A percentile compares a stretch with the other conserved stretches of the same genome.
phyloP scores from a whole-genome alignment of 2,329 filamentous ascomycete species.

The Amylocarpus encephaloides region DNA sequence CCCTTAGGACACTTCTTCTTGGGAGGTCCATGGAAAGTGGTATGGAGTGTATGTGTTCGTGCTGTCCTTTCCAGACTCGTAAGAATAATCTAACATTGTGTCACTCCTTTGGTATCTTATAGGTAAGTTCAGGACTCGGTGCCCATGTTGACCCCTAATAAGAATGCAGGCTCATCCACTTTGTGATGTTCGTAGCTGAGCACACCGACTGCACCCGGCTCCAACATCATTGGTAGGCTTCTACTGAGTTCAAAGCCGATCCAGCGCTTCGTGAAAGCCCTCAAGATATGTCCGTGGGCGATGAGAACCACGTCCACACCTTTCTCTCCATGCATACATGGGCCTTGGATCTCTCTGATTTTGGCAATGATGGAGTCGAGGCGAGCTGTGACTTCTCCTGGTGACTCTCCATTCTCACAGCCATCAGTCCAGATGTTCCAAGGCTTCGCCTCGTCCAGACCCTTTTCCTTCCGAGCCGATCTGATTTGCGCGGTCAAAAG shows the following conservation, averaged over 20 bases:
- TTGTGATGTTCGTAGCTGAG: conserved; percentile 34
- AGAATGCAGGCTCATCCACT: conserved; percentile 33
- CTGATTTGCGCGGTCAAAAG: conserved; percentile 39
- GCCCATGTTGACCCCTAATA: conserved; percentile 33
- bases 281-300: conserved; percentile 43
- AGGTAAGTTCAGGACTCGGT: too few relatives aligned
- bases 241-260: conserved; percentile 37
- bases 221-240: conserved; percentile 33
- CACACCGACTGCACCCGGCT: conserved; percentile 35
- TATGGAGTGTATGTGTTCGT: too few relatives aligned
- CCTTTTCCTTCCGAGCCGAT: conserved; percentile 32
- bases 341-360: conserved; percentile 42
- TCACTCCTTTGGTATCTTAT: too few relatives aligned
- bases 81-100: too few relatives aligned
- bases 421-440: conserved; percentile 50
- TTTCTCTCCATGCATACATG: conserved; percentile 37
- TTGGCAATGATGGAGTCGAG: conserved; percentile 45
- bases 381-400: conserved; percentile 40
- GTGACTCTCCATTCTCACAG: conserved; percentile 43
- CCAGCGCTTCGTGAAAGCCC: conserved; percentile 51
- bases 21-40: too few relatives aligned
- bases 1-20: too few relatives aligned
- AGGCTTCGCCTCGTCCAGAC: conserved; percentile 37
- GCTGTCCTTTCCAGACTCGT: too few relatives aligned
- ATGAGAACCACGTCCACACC: conserved; percentile 44